Percentiles rank a stretch among this genome's conserved stretches.
These are phyloP conservation scores for Nitzschia sp. DNA, from an alignment of 108 stramenopile genomes.

Conservation along the genomic window DNA sequence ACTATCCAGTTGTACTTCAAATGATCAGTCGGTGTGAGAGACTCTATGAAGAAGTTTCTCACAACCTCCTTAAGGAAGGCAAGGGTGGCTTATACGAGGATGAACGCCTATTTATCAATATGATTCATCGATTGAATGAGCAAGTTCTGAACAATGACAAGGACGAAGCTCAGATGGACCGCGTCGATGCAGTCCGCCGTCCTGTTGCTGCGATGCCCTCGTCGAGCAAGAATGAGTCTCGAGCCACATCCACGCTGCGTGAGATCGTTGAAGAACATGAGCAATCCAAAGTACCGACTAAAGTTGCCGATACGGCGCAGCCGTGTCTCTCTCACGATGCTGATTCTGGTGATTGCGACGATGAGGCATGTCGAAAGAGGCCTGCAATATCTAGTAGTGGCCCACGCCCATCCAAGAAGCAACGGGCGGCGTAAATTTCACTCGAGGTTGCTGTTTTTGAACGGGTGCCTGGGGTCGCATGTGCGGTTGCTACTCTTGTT, in stretches of 20 bases:
- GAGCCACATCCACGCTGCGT: slow-evolving; percentile 47
- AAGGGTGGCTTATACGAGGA: slow-evolving; percentile 81
- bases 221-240: slow-evolving; percentile 1
- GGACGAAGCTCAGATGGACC: slow-evolving; percentile 13
- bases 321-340: slow-evolving; percentile 18
- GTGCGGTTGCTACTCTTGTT: too few relatives aligned
- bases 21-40: slow-evolving; percentile 74
- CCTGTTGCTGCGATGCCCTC: slow-evolving; percentile 1
- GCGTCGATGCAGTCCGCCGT: slow-evolving; percentile 2
- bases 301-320: slow-evolving; percentile 2
- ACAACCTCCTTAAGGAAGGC: slow-evolving; percentile 64
- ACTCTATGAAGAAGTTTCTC: slow-evolving; percentile 75
- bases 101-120: slow-evolving; percentile 86
- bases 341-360: slow-evolving; percentile 15
- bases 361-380: too few relatives aligned
- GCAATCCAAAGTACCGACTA: neutral
- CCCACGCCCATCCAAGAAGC: too few relatives aligned
- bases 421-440: too few relatives aligned
- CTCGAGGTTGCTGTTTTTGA: too few relatives aligned
- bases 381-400: too few relatives aligned
- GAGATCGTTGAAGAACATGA: slow-evolving; percentile 67
- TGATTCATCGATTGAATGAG: slow-evolving; percentile 85
- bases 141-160: slow-evolving; percentile 51
- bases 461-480: too few relatives aligned
- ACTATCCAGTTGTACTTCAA: slow-evolving; percentile 67